These are phyloP conservation scores for Rhinocladiella mackenziei DNA, from an alignment of 2,329 filamentous ascomycete species.

Conservation along the genomic window DNA sequence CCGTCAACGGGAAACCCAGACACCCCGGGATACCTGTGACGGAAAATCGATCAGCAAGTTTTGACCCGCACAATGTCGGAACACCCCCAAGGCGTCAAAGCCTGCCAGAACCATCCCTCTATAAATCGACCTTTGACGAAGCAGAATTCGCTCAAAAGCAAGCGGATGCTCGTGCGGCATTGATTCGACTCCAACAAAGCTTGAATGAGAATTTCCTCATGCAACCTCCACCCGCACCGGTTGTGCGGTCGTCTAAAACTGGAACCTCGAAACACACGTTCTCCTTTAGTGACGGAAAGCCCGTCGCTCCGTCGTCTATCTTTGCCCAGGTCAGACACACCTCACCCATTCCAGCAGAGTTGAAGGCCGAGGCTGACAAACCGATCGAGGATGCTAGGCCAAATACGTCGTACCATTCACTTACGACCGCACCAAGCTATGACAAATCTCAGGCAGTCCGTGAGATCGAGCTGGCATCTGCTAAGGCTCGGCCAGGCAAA, in stretches of 20 bases:
- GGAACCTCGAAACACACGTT: slow-evolving; percentile 7
- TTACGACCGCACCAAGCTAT: slow-evolving; percentile 10
- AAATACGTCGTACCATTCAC: slow-evolving; percentile 13
- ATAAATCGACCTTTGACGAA: slow-evolving; percentile 25
- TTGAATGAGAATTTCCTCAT: slow-evolving; percentile 26
- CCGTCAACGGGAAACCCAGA: slow-evolving; percentile 3
- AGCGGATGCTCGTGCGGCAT: slow-evolving; percentile 26
- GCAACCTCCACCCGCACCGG: slow-evolving; percentile 9
- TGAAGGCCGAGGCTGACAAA: slow-evolving; percentile 8
- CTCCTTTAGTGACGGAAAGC: slow-evolving; percentile 15
- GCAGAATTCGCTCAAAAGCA: slow-evolving; percentile 27
- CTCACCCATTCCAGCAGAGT: slow-evolving; percentile 11
- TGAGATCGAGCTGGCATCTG: neutral
- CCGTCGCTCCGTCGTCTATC: slow-evolving; percentile 20
- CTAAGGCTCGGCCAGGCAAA: neutral
- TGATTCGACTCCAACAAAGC: slow-evolving; percentile 28
- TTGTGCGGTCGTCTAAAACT: slow-evolving; percentile 9
- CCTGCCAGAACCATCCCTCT: neutral
- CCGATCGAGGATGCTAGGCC: slow-evolving; percentile 3
- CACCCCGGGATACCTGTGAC: neutral
- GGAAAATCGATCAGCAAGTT: slow-evolving; percentile 3
- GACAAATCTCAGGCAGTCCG: neutral
- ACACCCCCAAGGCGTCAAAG: neutral
- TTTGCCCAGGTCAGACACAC: slow-evolving; percentile 19
- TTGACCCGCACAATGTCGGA: slow-evolving; percentile 10